Conservation (phyloP, 2,329 filamentous ascomycete genomes). For the Tolypocladium paradoxum region DNA sequence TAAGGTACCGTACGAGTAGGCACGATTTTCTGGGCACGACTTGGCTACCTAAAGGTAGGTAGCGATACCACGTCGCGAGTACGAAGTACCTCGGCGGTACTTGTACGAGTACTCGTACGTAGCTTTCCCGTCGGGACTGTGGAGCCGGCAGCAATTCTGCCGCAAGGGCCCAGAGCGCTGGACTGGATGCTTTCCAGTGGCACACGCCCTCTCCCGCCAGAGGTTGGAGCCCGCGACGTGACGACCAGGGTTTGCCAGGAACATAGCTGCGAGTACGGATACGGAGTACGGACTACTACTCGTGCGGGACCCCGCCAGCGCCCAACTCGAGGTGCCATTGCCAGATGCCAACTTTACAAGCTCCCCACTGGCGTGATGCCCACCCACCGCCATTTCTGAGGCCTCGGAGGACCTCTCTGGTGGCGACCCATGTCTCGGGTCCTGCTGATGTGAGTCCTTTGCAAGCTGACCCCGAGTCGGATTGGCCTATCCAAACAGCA, state of each 20-base stretch:
- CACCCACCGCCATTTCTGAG: neutral
- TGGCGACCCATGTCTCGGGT: neutral
- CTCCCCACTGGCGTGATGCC: neutral
- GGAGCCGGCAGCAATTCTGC: conserved; percentile 19
- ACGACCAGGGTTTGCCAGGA: neutral
- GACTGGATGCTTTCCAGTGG: conserved; percentile 1
- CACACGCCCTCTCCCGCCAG: neutral
- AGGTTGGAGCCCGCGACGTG: neutral
- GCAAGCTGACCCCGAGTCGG: neutral
- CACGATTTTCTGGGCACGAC: no score
- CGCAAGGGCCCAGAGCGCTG: conserved; percentile 10
- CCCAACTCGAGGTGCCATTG: neutral
- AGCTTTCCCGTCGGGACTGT: conserved; percentile 5
- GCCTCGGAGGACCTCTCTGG: neutral
- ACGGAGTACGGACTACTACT: no score
- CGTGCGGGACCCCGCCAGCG: neutral
- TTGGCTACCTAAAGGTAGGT: no score
- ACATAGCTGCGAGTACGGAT: no score
- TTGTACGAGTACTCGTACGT: neutral
- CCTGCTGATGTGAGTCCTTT: neutral
- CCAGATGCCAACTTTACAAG: neutral
- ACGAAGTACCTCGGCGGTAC: neutral
- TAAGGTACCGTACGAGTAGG: no score
- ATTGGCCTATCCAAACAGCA: neutral
- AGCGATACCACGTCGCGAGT: neutral